phyloP scores from a whole-genome alignment of 345 rosid species.

The Turnera subulata region DNA sequence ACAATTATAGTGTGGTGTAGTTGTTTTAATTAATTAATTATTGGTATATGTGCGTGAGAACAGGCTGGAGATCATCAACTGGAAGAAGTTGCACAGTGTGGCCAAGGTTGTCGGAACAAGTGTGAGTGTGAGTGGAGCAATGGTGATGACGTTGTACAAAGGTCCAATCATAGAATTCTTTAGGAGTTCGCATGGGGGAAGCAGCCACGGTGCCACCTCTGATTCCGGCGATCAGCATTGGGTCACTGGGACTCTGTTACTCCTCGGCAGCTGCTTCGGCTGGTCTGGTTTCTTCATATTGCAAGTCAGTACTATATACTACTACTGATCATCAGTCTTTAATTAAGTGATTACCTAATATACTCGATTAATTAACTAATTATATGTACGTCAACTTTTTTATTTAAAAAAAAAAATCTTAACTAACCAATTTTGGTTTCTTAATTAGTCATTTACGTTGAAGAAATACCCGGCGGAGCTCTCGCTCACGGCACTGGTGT shows the following conservation, averaged over 20 bases:
- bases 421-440: slow-evolving; percentile 1
- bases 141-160: slow-evolving; percentile 91
- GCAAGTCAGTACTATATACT: slow-evolving; percentile 44
- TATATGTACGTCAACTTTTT: no score
- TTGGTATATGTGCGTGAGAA: not conserved
- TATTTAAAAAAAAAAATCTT: not conserved
- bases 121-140: slow-evolving; percentile 72
- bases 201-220: slow-evolving; percentile 25
- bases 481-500: slow-evolving; percentile 65
- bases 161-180: slow-evolving; percentile 65
- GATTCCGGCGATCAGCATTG: slow-evolving; percentile 48
- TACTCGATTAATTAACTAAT: no score
- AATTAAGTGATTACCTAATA: not conserved
- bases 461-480: slow-evolving; percentile 90
- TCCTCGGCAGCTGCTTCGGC: slow-evolving; percentile 50
- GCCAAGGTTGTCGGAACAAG: slow-evolving; percentile 77
- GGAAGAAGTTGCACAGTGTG: slow-evolving; percentile 53
- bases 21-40: no score
- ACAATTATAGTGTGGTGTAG: no score
- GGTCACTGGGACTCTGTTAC: slow-evolving; percentile 61
- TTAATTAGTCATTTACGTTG: slow-evolving; percentile 72
- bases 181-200: slow-evolving; percentile 28
- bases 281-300: slow-evolving; percentile 85
- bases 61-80: slow-evolving; percentile 69
- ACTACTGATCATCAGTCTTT: not conserved